Evolutionary conservation across 2,329 filamentous ascomycete species (phyloP).

Genomic region (Onygenales sp.): DNA sequence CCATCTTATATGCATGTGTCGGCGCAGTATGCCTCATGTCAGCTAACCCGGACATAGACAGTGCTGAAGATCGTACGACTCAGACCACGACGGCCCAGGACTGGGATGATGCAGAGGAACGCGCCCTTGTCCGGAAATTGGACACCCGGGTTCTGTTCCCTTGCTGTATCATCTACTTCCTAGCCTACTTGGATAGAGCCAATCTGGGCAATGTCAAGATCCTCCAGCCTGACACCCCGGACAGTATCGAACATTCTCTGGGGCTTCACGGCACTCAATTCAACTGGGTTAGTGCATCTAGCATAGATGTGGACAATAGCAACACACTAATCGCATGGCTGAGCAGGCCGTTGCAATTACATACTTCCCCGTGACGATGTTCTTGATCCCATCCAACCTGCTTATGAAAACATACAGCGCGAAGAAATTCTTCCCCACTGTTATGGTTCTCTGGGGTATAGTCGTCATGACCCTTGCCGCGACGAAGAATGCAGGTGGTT

Average conservation of each 20-base stretch:
- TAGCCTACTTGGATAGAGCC: background rate
- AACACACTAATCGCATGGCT: background rate
- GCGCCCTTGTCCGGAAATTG: background rate
- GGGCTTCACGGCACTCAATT: background rate
- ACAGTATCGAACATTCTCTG: background rate
- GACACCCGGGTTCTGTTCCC: background rate
- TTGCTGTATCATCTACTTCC: background rate
- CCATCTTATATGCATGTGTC: background rate
- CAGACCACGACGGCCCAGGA: background rate
- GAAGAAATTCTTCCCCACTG: background rate
- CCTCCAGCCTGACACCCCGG: background rate
- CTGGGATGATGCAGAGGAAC: background rate
- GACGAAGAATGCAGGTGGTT: background rate
- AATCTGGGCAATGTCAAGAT: background rate
- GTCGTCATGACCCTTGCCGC: background rate
- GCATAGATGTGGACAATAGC: background rate
- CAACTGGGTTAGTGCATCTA: background rate
- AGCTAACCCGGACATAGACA: background rate
- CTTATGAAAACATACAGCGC: background rate
- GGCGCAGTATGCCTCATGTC: background rate
- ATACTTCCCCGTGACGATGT: background rate
- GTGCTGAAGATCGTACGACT: background rate
- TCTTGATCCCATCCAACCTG: background rate
- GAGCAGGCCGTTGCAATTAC: background rate
- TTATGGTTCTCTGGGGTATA: background rate